These are phyloP conservation scores for Raphanus hybrid DNA, from an alignment of 441 rosid genomes.

Conservation along the genomic window DNA sequence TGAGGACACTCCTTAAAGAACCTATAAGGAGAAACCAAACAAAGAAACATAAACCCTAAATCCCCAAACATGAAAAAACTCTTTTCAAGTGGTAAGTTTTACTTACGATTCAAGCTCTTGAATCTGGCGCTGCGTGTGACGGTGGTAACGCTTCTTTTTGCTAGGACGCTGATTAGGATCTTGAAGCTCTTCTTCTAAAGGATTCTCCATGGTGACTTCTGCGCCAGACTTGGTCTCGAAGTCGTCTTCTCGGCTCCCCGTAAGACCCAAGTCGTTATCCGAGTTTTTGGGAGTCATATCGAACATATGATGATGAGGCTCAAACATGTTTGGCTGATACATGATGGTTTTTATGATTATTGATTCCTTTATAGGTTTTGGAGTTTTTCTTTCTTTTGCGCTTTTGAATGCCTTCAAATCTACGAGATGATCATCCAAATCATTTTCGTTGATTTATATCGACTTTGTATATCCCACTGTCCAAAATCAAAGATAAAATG, in stretches of 20 bases:
- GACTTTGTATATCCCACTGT: constrained; percentile 26
- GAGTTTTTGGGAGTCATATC: constrained; percentile 64
- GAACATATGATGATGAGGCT: constrained; percentile 53
- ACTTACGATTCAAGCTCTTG: constrained; percentile 91
- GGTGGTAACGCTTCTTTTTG: constrained; percentile 88
- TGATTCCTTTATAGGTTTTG: constrained; percentile 21
- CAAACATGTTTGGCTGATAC: constrained; percentile 73
- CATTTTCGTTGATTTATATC: constrained; percentile 18
- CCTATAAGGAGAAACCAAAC: constrained; percentile 39
- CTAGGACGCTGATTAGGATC: constrained; percentile 71
- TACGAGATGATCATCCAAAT: constrained; percentile 21
- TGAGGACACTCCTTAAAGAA: constrained; percentile 91
- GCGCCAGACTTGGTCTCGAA: constrained; percentile 72
- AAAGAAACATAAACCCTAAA: constrained; percentile 9
- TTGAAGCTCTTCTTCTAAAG: constrained; percentile 69
- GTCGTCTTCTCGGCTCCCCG: constrained; percentile 64
- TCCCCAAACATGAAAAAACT: neutral
- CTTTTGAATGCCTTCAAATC: constrained; percentile 17
- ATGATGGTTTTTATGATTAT: constrained; percentile 42
- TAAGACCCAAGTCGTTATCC: constrained; percentile 58
- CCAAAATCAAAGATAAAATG: constrained; percentile 31
- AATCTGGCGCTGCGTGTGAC: constrained; percentile 91
- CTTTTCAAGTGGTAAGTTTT: neutral
- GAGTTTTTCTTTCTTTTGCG: neutral
- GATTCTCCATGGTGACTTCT: constrained; percentile 59